Percentiles rank a stretch among this genome's conserved stretches.
These are phyloP conservation scores for Saccharomyces paradoxus DNA, from an alignment of 805 yeast genomes.

Conservation along the genomic window DNA sequence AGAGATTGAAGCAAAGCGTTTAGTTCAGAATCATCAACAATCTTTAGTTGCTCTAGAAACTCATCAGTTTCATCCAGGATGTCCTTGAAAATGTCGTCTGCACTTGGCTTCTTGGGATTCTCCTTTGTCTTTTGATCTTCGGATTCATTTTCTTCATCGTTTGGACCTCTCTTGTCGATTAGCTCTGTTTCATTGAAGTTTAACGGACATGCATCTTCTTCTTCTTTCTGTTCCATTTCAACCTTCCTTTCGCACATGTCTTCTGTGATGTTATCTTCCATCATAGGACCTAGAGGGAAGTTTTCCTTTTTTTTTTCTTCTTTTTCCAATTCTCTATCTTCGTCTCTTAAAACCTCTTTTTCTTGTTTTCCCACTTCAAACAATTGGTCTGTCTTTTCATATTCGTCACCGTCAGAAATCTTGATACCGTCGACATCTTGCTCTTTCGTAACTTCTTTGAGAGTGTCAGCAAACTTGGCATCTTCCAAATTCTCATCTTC, in stretches of 20 bases:
- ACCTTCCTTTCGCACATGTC: background rate
- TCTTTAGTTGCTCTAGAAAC: slow-evolving; percentile 21
- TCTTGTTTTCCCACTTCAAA: background rate
- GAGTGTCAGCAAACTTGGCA: background rate
- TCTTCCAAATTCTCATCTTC: background rate
- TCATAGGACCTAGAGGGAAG: slow-evolving; percentile 8
- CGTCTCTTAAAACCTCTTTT: background rate
- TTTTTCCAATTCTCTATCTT: no score
- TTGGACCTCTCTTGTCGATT: background rate
- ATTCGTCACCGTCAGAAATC: slow-evolving; percentile 9
- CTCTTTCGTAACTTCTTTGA: background rate
- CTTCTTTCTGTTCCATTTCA: no score
- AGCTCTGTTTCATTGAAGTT: background rate
- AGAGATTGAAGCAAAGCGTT: slow-evolving; percentile 11
- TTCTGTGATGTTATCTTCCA: slow-evolving; percentile 2
- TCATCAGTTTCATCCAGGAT: slow-evolving; percentile 28
- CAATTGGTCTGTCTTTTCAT: background rate
- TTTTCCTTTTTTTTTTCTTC: slow-evolving; percentile 9
- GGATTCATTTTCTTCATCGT: background rate
- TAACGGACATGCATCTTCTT: background rate
- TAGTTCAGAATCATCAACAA: slow-evolving; percentile 19
- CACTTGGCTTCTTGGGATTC: slow-evolving; percentile 2
- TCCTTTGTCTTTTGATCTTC: background rate
- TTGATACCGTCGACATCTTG: slow-evolving; percentile 2
- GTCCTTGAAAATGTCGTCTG: slow-evolving; percentile 2